A percentile compares a stretch with the other conserved stretches of the same genome.
phyloP scores from a whole-genome alignment of 192 early-diverging fungal species.

The Rhizophagus clarus region DNA sequence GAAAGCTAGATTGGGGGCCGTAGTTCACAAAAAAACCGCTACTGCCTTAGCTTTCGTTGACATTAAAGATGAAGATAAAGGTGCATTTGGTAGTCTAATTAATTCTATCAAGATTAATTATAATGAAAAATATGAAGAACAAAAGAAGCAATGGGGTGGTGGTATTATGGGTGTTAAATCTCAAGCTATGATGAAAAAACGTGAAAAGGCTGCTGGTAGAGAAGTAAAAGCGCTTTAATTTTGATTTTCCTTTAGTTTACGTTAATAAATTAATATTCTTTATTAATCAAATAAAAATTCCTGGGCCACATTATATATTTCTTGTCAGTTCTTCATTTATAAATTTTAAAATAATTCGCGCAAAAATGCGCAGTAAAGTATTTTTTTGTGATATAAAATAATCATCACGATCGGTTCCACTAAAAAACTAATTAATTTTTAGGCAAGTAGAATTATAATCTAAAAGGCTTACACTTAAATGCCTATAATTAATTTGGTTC shows the following conservation, averaged over 20 bases:
- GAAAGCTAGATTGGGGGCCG: conserved; percentile 97
- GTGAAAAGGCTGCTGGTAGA: conserved; percentile 33
- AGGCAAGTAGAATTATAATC: too few relatives aligned
- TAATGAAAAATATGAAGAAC: conserved; percentile 92
- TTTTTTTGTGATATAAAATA: too few relatives aligned
- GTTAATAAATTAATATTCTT: not conserved
- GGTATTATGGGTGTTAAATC: conserved; percentile 97
- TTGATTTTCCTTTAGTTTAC: not conserved
- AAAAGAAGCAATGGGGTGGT: conserved; percentile 96
- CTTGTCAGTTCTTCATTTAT: too few relatives aligned
- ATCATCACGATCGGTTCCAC: too few relatives aligned
- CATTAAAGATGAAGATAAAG: conserved; percentile 94
- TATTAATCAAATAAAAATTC: not conserved
- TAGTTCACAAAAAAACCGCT: conserved; percentile 99
- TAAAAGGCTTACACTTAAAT: too few relatives aligned
- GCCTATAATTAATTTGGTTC: too few relatives aligned
- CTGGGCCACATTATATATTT: too few relatives aligned
- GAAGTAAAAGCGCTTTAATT: not conserved
- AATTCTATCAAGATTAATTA: conserved; percentile 94
- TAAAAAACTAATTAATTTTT: too few relatives aligned
- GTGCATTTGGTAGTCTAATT: conserved; percentile 82
- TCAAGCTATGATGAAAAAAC: conserved; percentile 78
- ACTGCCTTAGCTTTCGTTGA: conserved; percentile 96
- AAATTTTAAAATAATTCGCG: too few relatives aligned
- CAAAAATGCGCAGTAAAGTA: too few relatives aligned